These are phyloP conservation scores for Schoenoplectus triqueter DNA, from an alignment of 202 grass and related monocot species.

Conservation along the genomic window DNA sequence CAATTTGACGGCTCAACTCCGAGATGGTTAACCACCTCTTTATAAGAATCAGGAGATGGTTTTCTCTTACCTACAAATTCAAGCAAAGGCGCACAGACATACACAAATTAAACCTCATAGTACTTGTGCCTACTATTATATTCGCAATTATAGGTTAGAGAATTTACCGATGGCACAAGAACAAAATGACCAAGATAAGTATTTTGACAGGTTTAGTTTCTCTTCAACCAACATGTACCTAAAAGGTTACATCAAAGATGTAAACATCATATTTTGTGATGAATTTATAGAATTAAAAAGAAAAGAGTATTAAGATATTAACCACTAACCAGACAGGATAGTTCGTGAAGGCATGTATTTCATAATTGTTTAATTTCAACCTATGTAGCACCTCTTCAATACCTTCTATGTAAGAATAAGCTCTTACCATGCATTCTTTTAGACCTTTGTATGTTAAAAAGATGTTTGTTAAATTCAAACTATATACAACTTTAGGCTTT, in stretches of 20 bases:
- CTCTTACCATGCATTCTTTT: slow-evolving; percentile 86
- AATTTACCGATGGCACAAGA: slow-evolving; percentile 74
- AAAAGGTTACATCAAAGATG: slow-evolving; percentile 3
- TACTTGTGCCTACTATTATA: slow-evolving; percentile 19
- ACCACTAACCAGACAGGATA: slow-evolving; percentile 99
- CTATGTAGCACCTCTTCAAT: slow-evolving; percentile 68
- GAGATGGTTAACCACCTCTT: slow-evolving; percentile 50
- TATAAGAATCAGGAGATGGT: slow-evolving; percentile 68
- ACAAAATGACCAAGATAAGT: slow-evolving; percentile 98
- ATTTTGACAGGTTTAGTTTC: slow-evolving; percentile 89
- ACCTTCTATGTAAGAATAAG: slow-evolving; percentile 87
- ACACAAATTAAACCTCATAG: slow-evolving; percentile 14
- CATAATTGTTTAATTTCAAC: slow-evolving; percentile 90
- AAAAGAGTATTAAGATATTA: slow-evolving; percentile 36
- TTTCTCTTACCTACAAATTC: slow-evolving; percentile 65
- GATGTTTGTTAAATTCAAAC: neutral
- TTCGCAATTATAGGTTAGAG: slow-evolving; percentile 27
- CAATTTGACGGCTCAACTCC: slow-evolving; percentile 66
- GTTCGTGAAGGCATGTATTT: slow-evolving; percentile 97
- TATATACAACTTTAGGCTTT: neutral
- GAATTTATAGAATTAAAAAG: neutral
- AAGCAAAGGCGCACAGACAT: neutral
- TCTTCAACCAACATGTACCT: slow-evolving; percentile 95
- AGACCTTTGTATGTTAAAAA: slow-evolving; percentile 60
- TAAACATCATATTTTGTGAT: neutral